phyloP scores from a whole-genome alignment of 2,329 filamentous ascomycete species.

The Phialophora chinensis region DNA sequence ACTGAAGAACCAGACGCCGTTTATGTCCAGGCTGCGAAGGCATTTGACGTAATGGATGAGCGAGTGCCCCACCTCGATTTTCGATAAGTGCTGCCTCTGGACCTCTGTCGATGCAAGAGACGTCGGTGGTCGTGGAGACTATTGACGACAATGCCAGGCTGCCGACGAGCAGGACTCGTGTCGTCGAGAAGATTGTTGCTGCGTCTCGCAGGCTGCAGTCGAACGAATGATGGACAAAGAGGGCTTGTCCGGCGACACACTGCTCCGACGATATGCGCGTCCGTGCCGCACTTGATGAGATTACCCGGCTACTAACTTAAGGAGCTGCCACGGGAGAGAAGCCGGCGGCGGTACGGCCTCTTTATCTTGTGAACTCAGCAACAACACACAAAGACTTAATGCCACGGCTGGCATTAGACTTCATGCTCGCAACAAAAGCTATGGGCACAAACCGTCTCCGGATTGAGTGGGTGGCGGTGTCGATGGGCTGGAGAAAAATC shows the following conservation, averaged over 20 bases:
- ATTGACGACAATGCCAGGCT: neutral
- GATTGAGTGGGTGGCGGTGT: neutral
- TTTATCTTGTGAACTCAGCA: neutral
- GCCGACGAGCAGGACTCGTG: neutral
- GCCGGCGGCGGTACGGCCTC: neutral
- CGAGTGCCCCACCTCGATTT: neutral
- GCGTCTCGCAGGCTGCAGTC: neutral
- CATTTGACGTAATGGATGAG: neutral
- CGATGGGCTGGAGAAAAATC: neutral
- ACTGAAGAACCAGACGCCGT: conserved; percentile 1
- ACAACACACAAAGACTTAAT: neutral
- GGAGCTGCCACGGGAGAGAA: neutral
- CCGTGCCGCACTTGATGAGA: neutral
- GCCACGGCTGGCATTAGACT: neutral
- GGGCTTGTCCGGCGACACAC: neutral
- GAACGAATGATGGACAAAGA: neutral
- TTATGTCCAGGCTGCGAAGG: conserved; percentile 6
- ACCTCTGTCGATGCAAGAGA: neutral
- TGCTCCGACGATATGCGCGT: neutral
- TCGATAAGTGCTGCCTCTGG: neutral
- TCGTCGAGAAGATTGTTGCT: neutral
- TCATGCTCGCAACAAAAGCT: neutral
- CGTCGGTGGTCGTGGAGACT: neutral
- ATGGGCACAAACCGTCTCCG: neutral
- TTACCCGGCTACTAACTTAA: neutral